Base-by-base conservation (phyloP, 202 grass and related monocot genomes). In the Setaria viridis region DNA sequence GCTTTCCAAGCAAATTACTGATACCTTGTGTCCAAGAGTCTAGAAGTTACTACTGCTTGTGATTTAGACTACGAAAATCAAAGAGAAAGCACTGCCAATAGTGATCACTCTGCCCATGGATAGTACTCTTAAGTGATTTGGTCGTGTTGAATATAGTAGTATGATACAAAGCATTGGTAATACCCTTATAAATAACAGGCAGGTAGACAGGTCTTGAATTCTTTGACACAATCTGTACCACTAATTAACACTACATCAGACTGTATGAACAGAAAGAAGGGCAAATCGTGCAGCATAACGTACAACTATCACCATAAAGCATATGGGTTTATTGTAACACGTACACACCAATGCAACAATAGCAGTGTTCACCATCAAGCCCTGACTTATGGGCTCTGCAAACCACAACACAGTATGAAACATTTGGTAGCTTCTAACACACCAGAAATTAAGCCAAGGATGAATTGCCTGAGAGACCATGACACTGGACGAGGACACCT, bases 361-460 rank as follows among this genome's bases (percentile, higher is more conserved):
- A 85, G 19, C 29, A 53, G 62, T 62, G 48, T 59, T 59, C 32
- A 69, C 29, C 41, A 88, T 65, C 1, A 77, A 72, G 49, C 64
- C 70, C 64, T 37, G 30, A 77, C 1, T 85, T 72, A 67, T 57
- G 77, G 77, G 77, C 56, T 80, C 45, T 85, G 64, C 55, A 54
- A 76, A 76, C 43, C 72, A 72, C 75, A 64, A 57, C 59, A 71
- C 32, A 7, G 32, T 30, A 70, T 25, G 37, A 51, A 25, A 58
- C 46, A 67, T 81, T 70, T 33, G 16, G 17, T 10, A 76, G 53
- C 20, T 64, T 72, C 75, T 76, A 90, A 67, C 62, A 78, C 86
- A 30, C 50, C 62, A 86, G 8, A 48, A 86, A 80, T 73, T 63
- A 88, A 90, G 91, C 91, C 91, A 90, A 90, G 85, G 83, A 88